A percentile compares a stretch with the other conserved stretches of the same genome.
phyloP scores from a whole-genome alignment of 202 grass and related monocot genomes.

The Carex arenaria region DNA sequence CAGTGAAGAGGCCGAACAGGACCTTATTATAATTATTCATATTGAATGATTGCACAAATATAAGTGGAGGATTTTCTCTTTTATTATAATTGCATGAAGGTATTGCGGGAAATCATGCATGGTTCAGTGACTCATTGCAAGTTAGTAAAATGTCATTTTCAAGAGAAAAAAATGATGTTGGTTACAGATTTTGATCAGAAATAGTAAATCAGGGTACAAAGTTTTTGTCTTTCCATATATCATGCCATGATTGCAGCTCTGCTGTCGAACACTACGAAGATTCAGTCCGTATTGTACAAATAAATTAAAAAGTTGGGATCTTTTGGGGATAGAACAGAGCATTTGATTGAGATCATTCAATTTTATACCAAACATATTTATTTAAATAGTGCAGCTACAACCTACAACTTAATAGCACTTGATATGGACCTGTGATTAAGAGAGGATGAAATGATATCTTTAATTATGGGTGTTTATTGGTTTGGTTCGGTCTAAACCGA shows the following conservation, averaged over 20 bases:
- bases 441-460: not conserved
- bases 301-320: not conserved
- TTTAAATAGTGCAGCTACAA: not conserved
- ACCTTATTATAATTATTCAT: no score
- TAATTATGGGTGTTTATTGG: no score
- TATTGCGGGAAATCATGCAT: not conserved
- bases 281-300: not conserved
- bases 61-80: not conserved
- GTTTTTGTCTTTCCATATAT: constrained; percentile 1
- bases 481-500: no score
- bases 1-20: no score
- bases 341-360: not conserved
- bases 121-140: not conserved
- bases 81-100: not conserved
- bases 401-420: not conserved
- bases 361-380: not conserved
- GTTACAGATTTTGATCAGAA: not conserved
- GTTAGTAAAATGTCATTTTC: constrained; percentile 10
- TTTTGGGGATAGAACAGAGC: not conserved
- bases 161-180: not conserved
- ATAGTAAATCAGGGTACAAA: not conserved
- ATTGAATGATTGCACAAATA: not conserved
- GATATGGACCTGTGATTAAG: not conserved
- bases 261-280: no score
- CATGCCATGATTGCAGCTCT: constrained; percentile 10